Evolutionary conservation across 768 basidiomycete species (phyloP), one percentile per base, ranked within the genome.

Genomic region (Hericium erinaceus): DNA sequence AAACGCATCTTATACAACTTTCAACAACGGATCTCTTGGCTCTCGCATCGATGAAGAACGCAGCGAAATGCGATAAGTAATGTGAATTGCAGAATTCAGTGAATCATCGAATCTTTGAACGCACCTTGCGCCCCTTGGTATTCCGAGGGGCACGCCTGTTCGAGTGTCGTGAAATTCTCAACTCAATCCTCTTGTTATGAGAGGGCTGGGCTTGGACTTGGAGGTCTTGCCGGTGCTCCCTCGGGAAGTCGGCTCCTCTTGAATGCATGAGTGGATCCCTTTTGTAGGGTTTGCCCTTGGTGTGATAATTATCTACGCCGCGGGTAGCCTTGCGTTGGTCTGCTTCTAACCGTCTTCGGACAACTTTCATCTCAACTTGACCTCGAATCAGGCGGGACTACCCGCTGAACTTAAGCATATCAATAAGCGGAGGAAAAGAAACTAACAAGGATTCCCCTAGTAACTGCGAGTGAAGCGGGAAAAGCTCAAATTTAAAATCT

Each of bases 341-440:
- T 49, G 64, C 66, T 66, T 64, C 59, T 52, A 68, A 64, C 57
- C 51, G 61, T 65, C 66, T 54, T 50, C 56, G 48, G 54, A 49
- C 15, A 49, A n/a, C n/a, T 26, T 49, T 20, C 60, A 66, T 74
- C 73, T 22, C 41, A 50, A 44, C 46, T 61, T 80, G 83, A 82
- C 82, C 84, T 86, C 84, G 83, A 80, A 84, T 85, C 83, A 82
- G 81, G 82, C 79, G 82, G 82, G 84, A 83, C 77, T 85, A 86
- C 85, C 84, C 81, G 79, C 84, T 84, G 82, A 85, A 86, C 82
- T 86, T 86, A 85, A 86, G 85, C 84, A 85, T 85, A 86, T 86
- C 82, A 87, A 84, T 85, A 85, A 87, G 85, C 80, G 80, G 84
- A 86, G 85, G 85, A 86, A 86, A 87, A 87, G 85, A 85, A 87